Evolutionary conservation across 2,329 filamentous ascomycete genomes (phyloP).

Genomic region (Camptophora hylomeconis): DNA sequence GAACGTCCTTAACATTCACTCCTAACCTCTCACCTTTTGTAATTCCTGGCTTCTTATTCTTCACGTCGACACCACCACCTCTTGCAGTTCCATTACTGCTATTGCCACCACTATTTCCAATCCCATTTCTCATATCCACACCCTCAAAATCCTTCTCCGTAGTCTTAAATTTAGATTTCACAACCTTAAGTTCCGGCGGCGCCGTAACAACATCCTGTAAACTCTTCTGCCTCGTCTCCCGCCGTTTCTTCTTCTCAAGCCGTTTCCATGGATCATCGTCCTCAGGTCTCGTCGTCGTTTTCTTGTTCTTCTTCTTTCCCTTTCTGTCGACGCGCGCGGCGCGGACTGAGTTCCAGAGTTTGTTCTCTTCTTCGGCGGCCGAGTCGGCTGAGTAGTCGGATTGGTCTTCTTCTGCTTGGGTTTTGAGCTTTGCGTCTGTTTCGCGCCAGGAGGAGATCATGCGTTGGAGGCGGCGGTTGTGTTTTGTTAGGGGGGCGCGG

Average conservation of each 20-base stretch:
- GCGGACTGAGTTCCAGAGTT: conserved; percentile 50
- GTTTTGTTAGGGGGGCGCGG: conserved; percentile 61
- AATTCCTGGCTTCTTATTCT: no score
- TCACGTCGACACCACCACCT: no score
- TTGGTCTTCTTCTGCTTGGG: conserved; percentile 65
- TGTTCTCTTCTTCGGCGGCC: conserved; percentile 47
- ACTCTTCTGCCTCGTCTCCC: conserved; percentile 28
- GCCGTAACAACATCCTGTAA: conserved; percentile 43
- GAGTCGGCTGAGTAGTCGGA: conserved; percentile 49
- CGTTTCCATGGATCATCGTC: conserved; percentile 68
- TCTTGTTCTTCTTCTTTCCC: conserved; percentile 38
- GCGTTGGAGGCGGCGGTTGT: conserved; percentile 63
- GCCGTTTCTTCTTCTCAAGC: conserved; percentile 53
- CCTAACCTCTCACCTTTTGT: no score
- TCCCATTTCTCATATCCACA: no score
- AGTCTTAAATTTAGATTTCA: no score
- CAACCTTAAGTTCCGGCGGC: conserved; percentile 67
- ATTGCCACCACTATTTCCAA: no score
- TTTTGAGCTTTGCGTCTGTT: conserved; percentile 44
- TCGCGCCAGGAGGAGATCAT: conserved; percentile 47
- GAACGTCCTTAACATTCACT: no score
- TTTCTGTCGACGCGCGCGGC: conserved; percentile 42
- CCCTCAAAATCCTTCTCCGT: no score
- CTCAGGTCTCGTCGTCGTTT: conserved; percentile 33
- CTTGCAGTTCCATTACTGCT: no score